Conservation (phyloP, 2,329 filamentous ascomycete species). For the Claviceps capensis region DNA sequence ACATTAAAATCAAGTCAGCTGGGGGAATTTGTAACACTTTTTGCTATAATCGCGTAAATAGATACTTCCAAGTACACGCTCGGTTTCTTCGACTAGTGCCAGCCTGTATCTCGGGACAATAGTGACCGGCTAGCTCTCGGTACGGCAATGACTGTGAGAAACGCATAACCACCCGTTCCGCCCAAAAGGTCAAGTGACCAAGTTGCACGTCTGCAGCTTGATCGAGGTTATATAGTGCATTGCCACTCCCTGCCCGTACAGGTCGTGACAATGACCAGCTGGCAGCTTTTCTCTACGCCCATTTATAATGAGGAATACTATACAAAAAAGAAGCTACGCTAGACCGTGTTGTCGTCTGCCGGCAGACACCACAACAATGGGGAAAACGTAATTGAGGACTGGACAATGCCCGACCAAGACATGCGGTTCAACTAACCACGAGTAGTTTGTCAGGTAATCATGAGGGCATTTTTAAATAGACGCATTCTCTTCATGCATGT, state of each 20-base stretch:
- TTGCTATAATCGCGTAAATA: too few relatives aligned
- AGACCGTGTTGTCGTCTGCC: neutral
- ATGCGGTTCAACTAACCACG: neutral
- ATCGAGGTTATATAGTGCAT: too few relatives aligned
- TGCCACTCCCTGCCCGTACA: too few relatives aligned
- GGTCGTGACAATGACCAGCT: neutral
- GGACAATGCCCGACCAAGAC: neutral
- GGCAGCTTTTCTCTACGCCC: neutral
- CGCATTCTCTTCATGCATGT: slow-evolving; percentile 16
- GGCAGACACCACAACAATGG: neutral
- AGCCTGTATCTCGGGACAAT: neutral
- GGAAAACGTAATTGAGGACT: neutral
- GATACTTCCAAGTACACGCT: neutral
- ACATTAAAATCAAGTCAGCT: too few relatives aligned
- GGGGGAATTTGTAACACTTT: too few relatives aligned
- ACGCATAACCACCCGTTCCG: too few relatives aligned
- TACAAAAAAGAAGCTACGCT: neutral
- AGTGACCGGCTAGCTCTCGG: too few relatives aligned
- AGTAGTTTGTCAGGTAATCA: slow-evolving; percentile 31
- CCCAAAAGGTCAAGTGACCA: too few relatives aligned
- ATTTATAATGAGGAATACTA: neutral
- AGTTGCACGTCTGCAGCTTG: too few relatives aligned
- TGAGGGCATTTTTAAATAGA: slow-evolving; percentile 25
- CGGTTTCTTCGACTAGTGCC: neutral
- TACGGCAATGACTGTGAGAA: neutral